phyloP scores from a whole-genome alignment of 495 filamentous ascomycete genomes.

The Talaromyces wortmannii region DNA sequence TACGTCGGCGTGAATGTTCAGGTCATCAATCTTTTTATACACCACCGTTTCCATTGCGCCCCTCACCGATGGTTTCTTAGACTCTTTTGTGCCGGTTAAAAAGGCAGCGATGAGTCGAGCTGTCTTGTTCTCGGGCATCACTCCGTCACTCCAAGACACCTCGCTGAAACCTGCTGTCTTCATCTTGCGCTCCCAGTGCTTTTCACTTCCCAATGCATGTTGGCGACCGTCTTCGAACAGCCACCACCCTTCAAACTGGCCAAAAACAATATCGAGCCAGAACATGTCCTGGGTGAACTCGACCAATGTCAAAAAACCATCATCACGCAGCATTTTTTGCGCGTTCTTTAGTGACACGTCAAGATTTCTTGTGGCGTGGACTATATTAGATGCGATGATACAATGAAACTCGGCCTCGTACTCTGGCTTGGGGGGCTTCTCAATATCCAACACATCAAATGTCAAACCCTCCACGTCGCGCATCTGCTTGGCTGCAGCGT shows the following conservation, averaged over 20 bases:
- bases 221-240: constrained; percentile 34
- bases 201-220: constrained; percentile 21
- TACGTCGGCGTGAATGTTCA: constrained; percentile 33
- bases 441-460: constrained; percentile 30
- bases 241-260: constrained; percentile 47
- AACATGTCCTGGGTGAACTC: constrained; percentile 33
- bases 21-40: constrained; percentile 17
- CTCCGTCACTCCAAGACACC: constrained; percentile 28
- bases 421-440: constrained; percentile 18
- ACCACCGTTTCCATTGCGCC: constrained; percentile 25
- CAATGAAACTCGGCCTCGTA: constrained; percentile 21
- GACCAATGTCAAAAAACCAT: constrained; percentile 33
- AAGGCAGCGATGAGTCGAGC: constrained; percentile 1
- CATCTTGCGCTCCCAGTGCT: constrained; percentile 24
- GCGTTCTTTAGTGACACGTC: constrained; percentile 19
- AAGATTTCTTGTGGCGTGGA: constrained; percentile 40
- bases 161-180: constrained; percentile 20
- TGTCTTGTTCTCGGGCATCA: background rate
- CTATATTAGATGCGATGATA: constrained; percentile 37
- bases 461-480: constrained; percentile 25
- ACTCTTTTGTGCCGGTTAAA: too few relatives aligned
- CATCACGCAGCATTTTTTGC: constrained; percentile 21
- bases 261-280: constrained; percentile 40
- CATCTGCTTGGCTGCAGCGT: constrained; percentile 18
- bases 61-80: too few relatives aligned